Conservation (phyloP, 148 eudicot species). For the Rhododendron griersonianum region DNA sequence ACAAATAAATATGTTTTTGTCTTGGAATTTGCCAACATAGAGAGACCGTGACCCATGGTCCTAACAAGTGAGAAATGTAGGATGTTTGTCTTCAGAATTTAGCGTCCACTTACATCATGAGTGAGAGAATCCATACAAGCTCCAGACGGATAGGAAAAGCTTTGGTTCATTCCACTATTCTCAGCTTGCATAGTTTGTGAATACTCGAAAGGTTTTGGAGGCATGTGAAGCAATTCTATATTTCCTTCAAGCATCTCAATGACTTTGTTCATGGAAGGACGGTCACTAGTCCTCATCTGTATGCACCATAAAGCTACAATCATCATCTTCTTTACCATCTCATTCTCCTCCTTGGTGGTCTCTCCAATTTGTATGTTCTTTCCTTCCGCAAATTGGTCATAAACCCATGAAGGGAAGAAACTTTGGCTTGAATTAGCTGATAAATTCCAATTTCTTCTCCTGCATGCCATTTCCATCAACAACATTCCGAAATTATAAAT, state of each 20-base stretch:
- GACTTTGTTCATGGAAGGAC: constrained; percentile 1
- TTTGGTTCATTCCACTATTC: background rate
- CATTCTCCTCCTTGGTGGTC: background rate
- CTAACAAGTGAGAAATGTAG: no score
- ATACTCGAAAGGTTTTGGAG: background rate
- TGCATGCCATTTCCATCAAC: background rate
- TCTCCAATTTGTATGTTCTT: background rate
- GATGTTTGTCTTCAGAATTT: no score
- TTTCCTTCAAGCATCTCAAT: background rate
- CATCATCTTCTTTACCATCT: constrained; percentile 4
- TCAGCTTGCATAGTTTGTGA: background rate
- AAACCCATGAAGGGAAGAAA: constrained; percentile 8
- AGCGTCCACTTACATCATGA: no score
- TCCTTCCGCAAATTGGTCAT: background rate
- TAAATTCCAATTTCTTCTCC: background rate
- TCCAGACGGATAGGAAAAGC: background rate
- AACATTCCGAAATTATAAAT: constrained; percentile 7
- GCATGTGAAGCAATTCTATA: background rate
- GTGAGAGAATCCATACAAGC: background rate
- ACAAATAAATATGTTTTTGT: no score
- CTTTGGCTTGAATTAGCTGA: background rate
- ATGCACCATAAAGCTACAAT: constrained; percentile 2
- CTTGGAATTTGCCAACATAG: no score
- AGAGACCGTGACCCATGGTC: no score
- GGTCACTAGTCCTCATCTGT: background rate